Percentiles rank a stretch among this genome's conserved stretches.
phyloP scores from a whole-genome alignment of 176 grass and related monocot genomes.

The Lolium perenne region DNA sequence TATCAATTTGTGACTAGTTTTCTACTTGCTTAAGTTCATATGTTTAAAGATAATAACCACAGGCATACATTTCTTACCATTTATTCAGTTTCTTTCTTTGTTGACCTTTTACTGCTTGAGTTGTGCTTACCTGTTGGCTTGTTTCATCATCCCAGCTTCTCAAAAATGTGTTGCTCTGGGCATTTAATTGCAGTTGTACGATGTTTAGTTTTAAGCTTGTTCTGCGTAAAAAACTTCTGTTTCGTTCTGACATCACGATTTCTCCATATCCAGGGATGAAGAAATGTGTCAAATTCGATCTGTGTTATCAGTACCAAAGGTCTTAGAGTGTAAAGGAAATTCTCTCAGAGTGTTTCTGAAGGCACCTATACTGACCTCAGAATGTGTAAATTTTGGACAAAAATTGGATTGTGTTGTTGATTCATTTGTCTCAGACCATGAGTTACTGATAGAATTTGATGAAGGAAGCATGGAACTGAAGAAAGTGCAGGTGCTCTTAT shows the following conservation, averaged over 20 bases:
- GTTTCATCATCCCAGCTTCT: conserved; percentile 7
- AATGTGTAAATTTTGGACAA: conserved; percentile 58
- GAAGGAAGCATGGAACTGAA: conserved; percentile 72
- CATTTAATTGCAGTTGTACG: background rate
- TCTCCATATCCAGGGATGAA: conserved; percentile 57
- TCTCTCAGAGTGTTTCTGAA: conserved; percentile 61
- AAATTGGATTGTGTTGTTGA: conserved; percentile 60
- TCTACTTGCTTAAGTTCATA: background rate
- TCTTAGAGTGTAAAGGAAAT: conserved; percentile 73
- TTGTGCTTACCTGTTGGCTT: background rate
- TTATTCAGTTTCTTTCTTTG: background rate
- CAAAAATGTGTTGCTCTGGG: conserved; percentile 16
- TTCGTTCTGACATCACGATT: conserved; percentile 35
- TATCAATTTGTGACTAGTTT: background rate
- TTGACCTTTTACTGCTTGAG: background rate
- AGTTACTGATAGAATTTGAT: conserved; percentile 76
- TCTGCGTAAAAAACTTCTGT: conserved; percentile 16
- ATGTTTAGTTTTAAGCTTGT: conserved; percentile 33
- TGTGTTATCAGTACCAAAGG: conserved; percentile 65
- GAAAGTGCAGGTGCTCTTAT: conserved; percentile 68
- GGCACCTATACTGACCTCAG: conserved; percentile 49
- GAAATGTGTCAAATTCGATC: conserved; percentile 52
- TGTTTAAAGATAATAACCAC: background rate
- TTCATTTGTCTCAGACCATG: conserved; percentile 68
- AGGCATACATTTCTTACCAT: conserved; percentile 1